These are phyloP conservation scores for Tephrocybe rancida DNA, from an alignment of 768 basidiomycete genomes.

Conservation along the genomic window DNA sequence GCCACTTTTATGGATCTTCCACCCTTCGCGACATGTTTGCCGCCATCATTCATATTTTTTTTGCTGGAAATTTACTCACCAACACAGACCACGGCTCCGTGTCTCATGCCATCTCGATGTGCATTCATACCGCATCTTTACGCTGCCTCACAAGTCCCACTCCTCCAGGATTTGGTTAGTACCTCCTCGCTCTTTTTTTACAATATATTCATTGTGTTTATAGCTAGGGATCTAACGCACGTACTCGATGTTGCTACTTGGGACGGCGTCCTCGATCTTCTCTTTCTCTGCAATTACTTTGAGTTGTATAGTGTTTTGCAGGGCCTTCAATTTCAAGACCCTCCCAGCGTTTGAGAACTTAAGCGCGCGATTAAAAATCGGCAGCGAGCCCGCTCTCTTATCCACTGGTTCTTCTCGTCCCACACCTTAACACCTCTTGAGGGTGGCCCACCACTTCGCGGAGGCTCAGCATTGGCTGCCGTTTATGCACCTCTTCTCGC, in stretches of 20 bases:
- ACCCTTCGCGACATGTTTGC: slow-evolving; percentile 16
- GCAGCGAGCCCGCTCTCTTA: not conserved
- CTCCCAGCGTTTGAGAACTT: not conserved
- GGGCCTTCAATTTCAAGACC: not conserved
- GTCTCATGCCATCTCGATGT: no score
- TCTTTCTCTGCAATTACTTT: not conserved
- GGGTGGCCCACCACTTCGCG: no score
- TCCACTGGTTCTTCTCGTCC: not conserved
- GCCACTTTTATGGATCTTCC: slow-evolving; percentile 21
- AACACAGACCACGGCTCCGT: slow-evolving; percentile 14
- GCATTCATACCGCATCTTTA: not conserved
- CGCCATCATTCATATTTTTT: slow-evolving; percentile 19
- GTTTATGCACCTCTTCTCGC: no score
- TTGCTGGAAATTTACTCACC: slow-evolving; percentile 9
- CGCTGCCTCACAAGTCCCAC: no score
- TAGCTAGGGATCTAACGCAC: not conserved
- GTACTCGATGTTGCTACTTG: not conserved
- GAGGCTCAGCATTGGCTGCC: no score
- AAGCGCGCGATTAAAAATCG: not conserved
- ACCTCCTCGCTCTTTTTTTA: not conserved
- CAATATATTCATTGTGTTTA: not conserved
- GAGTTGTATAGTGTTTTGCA: not conserved
- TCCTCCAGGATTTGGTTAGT: no score
- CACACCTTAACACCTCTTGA: not conserved
- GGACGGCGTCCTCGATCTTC: not conserved